Evolutionary conservation across 768 basidiomycete species (phyloP).

Genomic region (Amanita jacksonii): DNA sequence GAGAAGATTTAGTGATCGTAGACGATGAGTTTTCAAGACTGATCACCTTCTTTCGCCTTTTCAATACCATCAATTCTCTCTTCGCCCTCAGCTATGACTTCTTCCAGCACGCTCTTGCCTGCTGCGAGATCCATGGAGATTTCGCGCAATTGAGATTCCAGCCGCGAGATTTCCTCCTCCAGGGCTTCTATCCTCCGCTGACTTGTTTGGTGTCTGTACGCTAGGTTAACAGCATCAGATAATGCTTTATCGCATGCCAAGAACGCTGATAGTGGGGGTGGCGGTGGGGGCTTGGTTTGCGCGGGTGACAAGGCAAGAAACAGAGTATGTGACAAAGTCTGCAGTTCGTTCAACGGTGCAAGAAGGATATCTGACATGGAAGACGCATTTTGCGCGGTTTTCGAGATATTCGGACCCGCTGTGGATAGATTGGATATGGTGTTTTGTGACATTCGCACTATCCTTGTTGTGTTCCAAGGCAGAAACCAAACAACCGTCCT

Average conservation of each 20-base stretch:
- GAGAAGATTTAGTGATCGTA: background rate
- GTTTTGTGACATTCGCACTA: conserved; percentile 10
- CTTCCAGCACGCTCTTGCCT: conserved; percentile 61
- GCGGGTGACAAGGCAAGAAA: conserved; percentile 67
- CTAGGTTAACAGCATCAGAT: conserved; percentile 54
- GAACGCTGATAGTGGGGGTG: conserved; percentile 51
- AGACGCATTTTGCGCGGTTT: conserved; percentile 13
- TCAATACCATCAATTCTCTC: conserved; percentile 60
- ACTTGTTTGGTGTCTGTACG: conserved; percentile 64
- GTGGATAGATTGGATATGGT: conserved; percentile 1
- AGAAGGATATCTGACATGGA: conserved; percentile 60
- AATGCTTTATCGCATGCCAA: conserved; percentile 53
- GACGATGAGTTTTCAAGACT: background rate
- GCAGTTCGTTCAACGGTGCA: conserved; percentile 50
- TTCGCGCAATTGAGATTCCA: conserved; percentile 60
- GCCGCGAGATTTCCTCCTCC: conserved; percentile 57
- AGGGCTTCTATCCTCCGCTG: conserved; percentile 67
- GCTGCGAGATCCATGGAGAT: conserved; percentile 56
- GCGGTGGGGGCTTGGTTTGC: conserved; percentile 52
- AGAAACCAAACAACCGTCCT: conserved; percentile 2
- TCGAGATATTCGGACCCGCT: conserved; percentile 1
- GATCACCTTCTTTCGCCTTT: conserved; percentile 57
- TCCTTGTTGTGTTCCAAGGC: conserved; percentile 5
- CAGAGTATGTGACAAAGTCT: conserved; percentile 54
- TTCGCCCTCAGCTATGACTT: conserved; percentile 67